Evolutionary conservation across 2,329 filamentous ascomycete species (phyloP), one percentile per base, ranked within the genome.

Genomic region (Hirsutella thompsonii): DNA sequence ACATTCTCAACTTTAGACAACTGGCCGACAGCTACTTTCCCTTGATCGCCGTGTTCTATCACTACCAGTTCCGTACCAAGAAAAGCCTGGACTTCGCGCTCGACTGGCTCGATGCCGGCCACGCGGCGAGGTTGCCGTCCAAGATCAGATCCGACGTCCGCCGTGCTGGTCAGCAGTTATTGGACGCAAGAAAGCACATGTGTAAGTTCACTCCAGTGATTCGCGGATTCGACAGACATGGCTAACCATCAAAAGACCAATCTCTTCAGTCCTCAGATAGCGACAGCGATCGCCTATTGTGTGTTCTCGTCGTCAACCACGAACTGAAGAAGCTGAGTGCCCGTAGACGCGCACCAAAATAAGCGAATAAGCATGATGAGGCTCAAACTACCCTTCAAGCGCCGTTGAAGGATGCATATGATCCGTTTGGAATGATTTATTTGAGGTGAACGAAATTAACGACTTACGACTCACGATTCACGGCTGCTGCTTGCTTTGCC

Each of bases 41-140:
- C n/a, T 51, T 63, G 37, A 49, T 64, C 38, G 50, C 61, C 23
- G 52, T 58, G 23, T 63, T 64, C 45, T 63, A 64, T 42, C 61
- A 63, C 46, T 63, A 61, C 45, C 61, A 63, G 38, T 64, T 63
- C 45, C 54, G 60, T 28, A 63, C 57, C 36, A 62, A 61, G 47
- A 63, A 64, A 51, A 62, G 58, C 44, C 46, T 64, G 36, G 61
- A 64, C 40, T 46, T 63, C 40, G 57, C 60, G 2, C 47, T 63
- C 34, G 59, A 62, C 40, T 63, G 60, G 58, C 50, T 63, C 29
- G 58, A 60, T 42, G 41, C 48, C n/a, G 47, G 52, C 1, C 43
- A 46, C 2, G 56, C 4, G 43, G 47, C 36, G 43, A 47, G 33
- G 46, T 53, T 34, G 46, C 46, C 39, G 48, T 54, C n/a, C 51